Evolutionary conservation across 2,329 filamentous ascomycete species (phyloP), one percentile per base, ranked within the genome.

Genomic region (Neofusicoccum parvum): DNA sequence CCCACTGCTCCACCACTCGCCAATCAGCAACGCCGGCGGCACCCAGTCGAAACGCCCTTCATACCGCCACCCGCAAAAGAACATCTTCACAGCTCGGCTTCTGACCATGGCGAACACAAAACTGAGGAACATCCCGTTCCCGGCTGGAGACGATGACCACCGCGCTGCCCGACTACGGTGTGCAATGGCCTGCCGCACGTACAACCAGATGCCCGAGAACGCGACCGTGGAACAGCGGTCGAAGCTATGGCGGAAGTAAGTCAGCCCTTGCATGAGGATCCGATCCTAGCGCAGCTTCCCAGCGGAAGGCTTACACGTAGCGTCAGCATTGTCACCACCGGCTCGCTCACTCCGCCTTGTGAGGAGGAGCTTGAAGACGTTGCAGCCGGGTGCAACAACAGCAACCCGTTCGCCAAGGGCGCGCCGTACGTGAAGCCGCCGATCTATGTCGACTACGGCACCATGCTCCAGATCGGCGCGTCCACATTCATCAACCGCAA

Each of bases 401-500:
- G 23, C 62, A 64, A 39, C 17, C 62, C 62, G 2, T 64, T 64
- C 41, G 15, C 49, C 23, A 64, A 54, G 14, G 62, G 62, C 7
- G 49, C 62, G 20, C 62, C 62, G 15, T 64, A 64, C 39, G 62
- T 54, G 9, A 64, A 90, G 69, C 84, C 87, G 0, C 87, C 88
- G 0, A 79, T 91, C 65, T 81, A 80, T 45, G 80, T 89, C 39
- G 88, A 90, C 72, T 90, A 90, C 66, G 88, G 88, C 1, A 86
- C 85, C 73, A 91, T 90, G 70, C 84, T 90, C 68, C 81, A 78
- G 5, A 79, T 90, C 0, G 88, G 88, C 7, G 79, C 85, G 48
- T 79, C 82, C n/a, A 89, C 89, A 72, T 91, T 90, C 70, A 81
- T 86, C 50, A 88, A 88, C 69, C 87, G 87, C 73, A 85, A 85